Base-by-base conservation (phyloP, 495 filamentous ascomycete genomes). In the Tuber umbilicatum region DNA sequence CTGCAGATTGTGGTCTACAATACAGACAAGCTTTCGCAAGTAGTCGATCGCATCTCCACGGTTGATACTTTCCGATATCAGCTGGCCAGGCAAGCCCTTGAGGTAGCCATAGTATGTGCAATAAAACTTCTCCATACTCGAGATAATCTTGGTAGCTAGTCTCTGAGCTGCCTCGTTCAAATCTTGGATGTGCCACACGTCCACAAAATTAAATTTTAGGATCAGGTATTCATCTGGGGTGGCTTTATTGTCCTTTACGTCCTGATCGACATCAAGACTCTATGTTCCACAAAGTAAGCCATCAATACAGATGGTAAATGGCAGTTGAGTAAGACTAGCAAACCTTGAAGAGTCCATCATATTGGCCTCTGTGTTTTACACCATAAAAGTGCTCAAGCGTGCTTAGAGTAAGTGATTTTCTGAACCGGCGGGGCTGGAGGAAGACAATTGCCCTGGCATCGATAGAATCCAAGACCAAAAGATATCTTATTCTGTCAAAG, bases 401-500 rank as follows among this genome's bases (percentile, higher is more conserved):
- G n/a, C n/a, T n/a, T n/a, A n/a, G n/a, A n/a, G n/a, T n/a, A n/a
- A n/a, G n/a, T n/a, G n/a, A n/a, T n/a, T n/a, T n/a, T 39, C 64
- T 37, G 40, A 72, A 50, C 27, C n/a, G n/a, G n/a, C n/a, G n/a
- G n/a, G n/a, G n/a, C n/a, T n/a, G n/a, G n/a, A n/a, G n/a, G n/a
- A n/a, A n/a, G n/a, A n/a, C n/a, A n/a, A 75, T 21, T 5, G 16
- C 45, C 9, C 43, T 43, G 2, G 17, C 27, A 17, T 2, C 1
- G 60, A 74, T 4, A 14, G 47, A 43, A 75, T 55, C 10, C 12
- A 75, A 45, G 12, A 45, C 27, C 10, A 47, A 50, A 37, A 75
- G 60, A 43, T 75, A 75, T 42, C 40, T 38, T 16, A 70, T 72
- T 16, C 70, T 31, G 27, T 75, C 73, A 37, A 75, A 75, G 70